Percentiles rank a stretch among this genome's conserved stretches.
These are phyloP conservation scores for Nicotiana otophora DNA, from an alignment of 257 asterid species.

Conservation along the genomic window DNA sequence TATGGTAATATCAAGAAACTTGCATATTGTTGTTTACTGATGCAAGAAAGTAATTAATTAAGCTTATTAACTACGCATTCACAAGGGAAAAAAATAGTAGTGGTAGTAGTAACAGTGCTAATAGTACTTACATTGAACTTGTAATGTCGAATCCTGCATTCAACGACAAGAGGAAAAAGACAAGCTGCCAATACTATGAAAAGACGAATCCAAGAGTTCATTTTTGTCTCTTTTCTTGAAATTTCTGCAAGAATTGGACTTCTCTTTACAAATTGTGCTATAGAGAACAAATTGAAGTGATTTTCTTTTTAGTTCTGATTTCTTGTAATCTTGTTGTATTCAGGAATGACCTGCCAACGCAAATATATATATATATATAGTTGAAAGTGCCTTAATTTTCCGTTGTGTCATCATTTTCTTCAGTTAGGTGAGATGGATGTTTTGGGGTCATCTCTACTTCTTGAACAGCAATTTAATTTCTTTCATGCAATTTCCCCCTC, in stretches of 20 bases:
- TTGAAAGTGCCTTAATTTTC: not conserved
- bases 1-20: not conserved
- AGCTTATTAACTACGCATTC: too few species aligned
- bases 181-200: constrained; percentile 36
- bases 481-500: constrained; percentile 2
- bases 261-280: constrained; percentile 13
- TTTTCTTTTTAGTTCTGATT: not conserved
- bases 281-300: not conserved
- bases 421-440: constrained; percentile 53
- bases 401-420: constrained; percentile 61
- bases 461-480: constrained; percentile 20
- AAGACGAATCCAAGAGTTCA: constrained; percentile 16
- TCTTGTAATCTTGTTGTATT: constrained; percentile 30
- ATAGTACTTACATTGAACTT: constrained; percentile 66
- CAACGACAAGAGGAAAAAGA: constrained; percentile 30
- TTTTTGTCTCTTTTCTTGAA: constrained; percentile 22
- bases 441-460: constrained; percentile 10
- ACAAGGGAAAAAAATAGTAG: not conserved
- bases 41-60: too few species aligned
- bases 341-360: constrained; percentile 38
- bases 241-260: not conserved
- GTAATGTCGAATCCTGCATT: constrained; percentile 58
- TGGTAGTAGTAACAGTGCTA: not conserved
- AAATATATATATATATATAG: constrained; percentile 7
- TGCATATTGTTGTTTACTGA: not conserved